phyloP scores from a whole-genome alignment of 1,284 basidiomycete genomes.

The Papiliotrema fonsecae region DNA sequence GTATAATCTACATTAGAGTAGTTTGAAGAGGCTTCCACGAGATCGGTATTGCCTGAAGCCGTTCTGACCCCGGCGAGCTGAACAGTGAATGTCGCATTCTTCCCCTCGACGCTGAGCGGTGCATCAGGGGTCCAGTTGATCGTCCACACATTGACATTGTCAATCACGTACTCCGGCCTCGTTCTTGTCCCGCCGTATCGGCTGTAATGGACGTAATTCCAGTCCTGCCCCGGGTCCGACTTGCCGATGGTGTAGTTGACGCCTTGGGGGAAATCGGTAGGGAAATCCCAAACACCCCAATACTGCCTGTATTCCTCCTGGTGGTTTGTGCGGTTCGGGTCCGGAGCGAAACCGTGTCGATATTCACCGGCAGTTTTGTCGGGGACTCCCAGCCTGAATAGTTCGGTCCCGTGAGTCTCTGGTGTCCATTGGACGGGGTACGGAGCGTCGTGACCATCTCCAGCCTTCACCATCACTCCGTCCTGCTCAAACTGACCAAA shows the following conservation, averaged over 20 bases:
- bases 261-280: constrained; percentile 29
- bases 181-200: constrained; percentile 18
- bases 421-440: constrained; percentile 17
- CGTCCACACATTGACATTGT: constrained; percentile 30
- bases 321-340: constrained; percentile 18
- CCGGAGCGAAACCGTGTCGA: constrained; percentile 22
- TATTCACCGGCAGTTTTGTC: constrained; percentile 30
- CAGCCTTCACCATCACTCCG: constrained; percentile 19
- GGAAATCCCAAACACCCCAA: constrained; percentile 30
- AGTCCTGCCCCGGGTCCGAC: constrained; percentile 19
- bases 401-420: constrained; percentile 26
- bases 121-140: constrained; percentile 18
- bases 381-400: constrained; percentile 34
- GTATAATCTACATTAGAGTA: constrained; percentile 15
- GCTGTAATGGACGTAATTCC: constrained; percentile 32
- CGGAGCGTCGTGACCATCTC: constrained; percentile 11
- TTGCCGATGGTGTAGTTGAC: constrained; percentile 28
- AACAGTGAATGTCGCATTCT: constrained; percentile 20
- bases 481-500: constrained; percentile 36
- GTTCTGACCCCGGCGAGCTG: constrained; percentile 25
- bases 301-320: constrained; percentile 27
- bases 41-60: constrained; percentile 27
- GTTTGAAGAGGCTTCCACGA: constrained; percentile 10
- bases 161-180: constrained; percentile 4
- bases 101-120: constrained; percentile 5